A percentile compares a stretch with the other conserved stretches of the same genome.
Evolutionary conservation across 2,329 filamentous ascomycete genomes (phyloP).

Genomic region (Cladosporium colombiae): DNA sequence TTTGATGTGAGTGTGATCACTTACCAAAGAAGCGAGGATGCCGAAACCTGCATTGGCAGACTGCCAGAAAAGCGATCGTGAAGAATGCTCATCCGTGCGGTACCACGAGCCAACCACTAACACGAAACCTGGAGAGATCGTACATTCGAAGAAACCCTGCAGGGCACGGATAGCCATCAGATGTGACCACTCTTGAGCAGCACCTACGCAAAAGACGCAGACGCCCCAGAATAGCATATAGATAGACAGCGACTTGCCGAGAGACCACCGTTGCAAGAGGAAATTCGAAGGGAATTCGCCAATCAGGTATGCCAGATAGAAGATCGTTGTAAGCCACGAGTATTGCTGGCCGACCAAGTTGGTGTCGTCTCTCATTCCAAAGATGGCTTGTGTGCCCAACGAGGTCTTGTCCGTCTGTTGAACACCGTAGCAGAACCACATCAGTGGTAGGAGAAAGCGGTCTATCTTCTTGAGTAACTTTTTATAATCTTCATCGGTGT

Average conservation of each 20-base stretch:
- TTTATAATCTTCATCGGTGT: conserved; percentile 32
- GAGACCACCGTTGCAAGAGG: conserved; percentile 39
- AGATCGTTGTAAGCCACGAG: conserved; percentile 45
- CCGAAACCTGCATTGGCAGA: conserved; percentile 41
- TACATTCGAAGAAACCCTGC: conserved; percentile 43
- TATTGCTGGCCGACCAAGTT: conserved; percentile 41
- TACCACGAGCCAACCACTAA: conserved; percentile 41
- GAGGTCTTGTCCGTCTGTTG: conserved; percentile 52
- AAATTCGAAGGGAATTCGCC: conserved; percentile 42
- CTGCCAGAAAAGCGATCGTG: conserved; percentile 40
- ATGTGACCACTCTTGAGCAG: conserved; percentile 37
- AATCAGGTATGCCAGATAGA: conserved; percentile 46
- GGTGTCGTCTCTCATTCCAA: conserved; percentile 52
- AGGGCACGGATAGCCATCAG: conserved; percentile 40
- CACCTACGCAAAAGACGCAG: conserved; percentile 34
- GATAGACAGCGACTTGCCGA: conserved; percentile 39
- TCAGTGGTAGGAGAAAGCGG: conserved; percentile 49
- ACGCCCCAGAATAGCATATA: conserved; percentile 40
- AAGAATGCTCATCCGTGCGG: conserved; percentile 38
- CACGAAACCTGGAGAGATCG: conserved; percentile 40
- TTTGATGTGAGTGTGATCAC: background rate
- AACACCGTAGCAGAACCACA: conserved; percentile 53
- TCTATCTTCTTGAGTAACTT: conserved; percentile 43
- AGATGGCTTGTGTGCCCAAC: conserved; percentile 45
- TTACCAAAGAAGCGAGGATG: background rate